Percentiles rank a stretch among this genome's conserved stretches.
Conservation (phyloP, 306 rosid genomes). For the Casuarina equisetifolia region DNA sequence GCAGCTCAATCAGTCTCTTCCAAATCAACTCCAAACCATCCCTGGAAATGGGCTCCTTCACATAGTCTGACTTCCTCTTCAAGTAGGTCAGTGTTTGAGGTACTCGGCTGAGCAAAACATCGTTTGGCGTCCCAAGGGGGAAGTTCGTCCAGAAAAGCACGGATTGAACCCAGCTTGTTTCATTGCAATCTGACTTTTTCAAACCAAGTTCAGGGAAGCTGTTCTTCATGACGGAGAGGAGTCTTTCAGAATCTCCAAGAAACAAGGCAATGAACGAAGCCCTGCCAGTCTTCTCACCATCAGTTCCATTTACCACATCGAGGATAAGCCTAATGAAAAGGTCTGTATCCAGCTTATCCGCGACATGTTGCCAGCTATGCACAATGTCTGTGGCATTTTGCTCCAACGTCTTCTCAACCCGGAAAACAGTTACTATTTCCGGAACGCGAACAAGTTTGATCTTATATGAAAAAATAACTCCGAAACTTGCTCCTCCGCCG, state of each 20-base stretch:
- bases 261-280: slow-evolving; percentile 30
- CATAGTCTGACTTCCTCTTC: slow-evolving; percentile 57
- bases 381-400: slow-evolving; percentile 33
- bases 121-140: slow-evolving; percentile 20
- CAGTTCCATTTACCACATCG: slow-evolving; percentile 18
- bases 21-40: slow-evolving; percentile 46
- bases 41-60: slow-evolving; percentile 41
- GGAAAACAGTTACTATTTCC: slow-evolving; percentile 32
- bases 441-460: slow-evolving; percentile 41
- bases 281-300: slow-evolving; percentile 17
- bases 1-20: slow-evolving; percentile 60
- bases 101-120: slow-evolving; percentile 42
- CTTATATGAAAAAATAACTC: slow-evolving; percentile 38
- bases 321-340: slow-evolving; percentile 38
- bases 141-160: slow-evolving; percentile 35
- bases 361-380: slow-evolving; percentile 28
- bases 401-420: slow-evolving; percentile 11
- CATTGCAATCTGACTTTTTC: slow-evolving; percentile 20
- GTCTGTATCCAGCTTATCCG: slow-evolving; percentile 32
- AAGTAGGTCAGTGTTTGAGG: slow-evolving; percentile 35
- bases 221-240: slow-evolving; percentile 27
- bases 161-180: slow-evolving; percentile 37
- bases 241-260: slow-evolving; percentile 34
- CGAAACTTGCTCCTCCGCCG: slow-evolving; percentile 42
- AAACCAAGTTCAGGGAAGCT: slow-evolving; percentile 39